These are phyloP conservation scores for Curvularia verruculosa DNA, from an alignment of 2,329 filamentous ascomycete species.

Conservation along the genomic window DNA sequence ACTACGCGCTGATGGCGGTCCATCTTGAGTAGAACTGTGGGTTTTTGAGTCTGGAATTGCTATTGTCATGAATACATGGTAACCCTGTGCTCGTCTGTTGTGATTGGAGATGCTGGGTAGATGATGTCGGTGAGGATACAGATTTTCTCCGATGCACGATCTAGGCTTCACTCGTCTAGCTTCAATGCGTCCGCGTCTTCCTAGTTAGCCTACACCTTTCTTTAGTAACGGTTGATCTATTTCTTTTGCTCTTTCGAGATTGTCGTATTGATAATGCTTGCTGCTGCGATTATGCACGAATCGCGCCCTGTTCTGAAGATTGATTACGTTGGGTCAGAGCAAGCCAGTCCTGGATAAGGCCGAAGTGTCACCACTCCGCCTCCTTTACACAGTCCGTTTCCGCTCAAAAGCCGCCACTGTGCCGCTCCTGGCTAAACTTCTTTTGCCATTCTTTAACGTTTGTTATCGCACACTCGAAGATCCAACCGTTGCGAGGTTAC, in stretches of 20 bases:
- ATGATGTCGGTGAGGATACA: constrained; percentile 12
- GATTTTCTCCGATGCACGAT: constrained; percentile 26
- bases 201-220: not conserved
- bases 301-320: not conserved
- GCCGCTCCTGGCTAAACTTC: not conserved
- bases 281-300: not conserved
- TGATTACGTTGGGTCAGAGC: not conserved
- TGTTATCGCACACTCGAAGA: constrained; percentile 1
- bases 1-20: constrained; percentile 54
- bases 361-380: not conserved
- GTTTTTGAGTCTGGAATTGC: constrained; percentile 17
- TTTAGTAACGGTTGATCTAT: not conserved
- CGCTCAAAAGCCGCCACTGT: not conserved
- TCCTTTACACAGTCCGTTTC: not conserved
- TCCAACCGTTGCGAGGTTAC: constrained; percentile 10
- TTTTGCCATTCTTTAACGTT: not conserved
- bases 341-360: not conserved
- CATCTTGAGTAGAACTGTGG: constrained; percentile 30
- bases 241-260: not conserved
- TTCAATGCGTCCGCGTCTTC: not conserved
- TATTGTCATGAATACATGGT: constrained; percentile 30
- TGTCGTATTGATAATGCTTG: not conserved
- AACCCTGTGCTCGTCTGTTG: constrained; percentile 1
- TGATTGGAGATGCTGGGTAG: not conserved
- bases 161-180: constrained; percentile 5